These are phyloP conservation scores for Senna tora DNA, from an alignment of 306 rosid genomes.

Conservation along the genomic window DNA sequence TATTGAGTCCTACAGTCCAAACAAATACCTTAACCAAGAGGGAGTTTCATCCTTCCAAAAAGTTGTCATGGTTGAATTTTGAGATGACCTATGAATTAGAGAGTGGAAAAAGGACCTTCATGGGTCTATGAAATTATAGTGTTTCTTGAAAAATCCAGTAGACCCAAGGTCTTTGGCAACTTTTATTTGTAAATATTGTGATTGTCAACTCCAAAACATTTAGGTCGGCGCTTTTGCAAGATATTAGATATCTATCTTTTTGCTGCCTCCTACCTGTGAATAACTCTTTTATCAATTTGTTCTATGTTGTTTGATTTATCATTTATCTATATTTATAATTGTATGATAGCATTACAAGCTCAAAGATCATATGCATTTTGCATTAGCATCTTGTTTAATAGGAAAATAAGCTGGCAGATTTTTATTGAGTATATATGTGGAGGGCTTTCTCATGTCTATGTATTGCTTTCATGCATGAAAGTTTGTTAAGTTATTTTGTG, in stretches of 20 bases:
- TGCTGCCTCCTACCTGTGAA: not conserved
- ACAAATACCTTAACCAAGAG: not conserved
- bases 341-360: not conserved
- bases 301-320: not conserved
- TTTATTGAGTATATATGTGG: constrained; percentile 9
- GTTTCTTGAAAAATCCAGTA: constrained; percentile 10
- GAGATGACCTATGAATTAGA: constrained; percentile 1
- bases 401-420: constrained; percentile 26
- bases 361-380: constrained; percentile 19
- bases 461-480: constrained; percentile 32
- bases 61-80: constrained; percentile 1
- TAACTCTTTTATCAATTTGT: not conserved
- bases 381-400: constrained; percentile 16
- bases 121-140: constrained; percentile 4
- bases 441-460: constrained; percentile 13
- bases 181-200: constrained; percentile 18
- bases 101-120: constrained; percentile 8
- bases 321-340: not conserved
- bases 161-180: not conserved
- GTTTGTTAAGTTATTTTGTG: constrained; percentile 21
- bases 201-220: constrained; percentile 1
- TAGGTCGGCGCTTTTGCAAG: not conserved
- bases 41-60: constrained; percentile 6
- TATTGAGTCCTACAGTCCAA: not conserved
- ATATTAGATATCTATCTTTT: not conserved